Base-by-base conservation (phyloP, 345 rosid species). In the Turnera subulata region DNA sequence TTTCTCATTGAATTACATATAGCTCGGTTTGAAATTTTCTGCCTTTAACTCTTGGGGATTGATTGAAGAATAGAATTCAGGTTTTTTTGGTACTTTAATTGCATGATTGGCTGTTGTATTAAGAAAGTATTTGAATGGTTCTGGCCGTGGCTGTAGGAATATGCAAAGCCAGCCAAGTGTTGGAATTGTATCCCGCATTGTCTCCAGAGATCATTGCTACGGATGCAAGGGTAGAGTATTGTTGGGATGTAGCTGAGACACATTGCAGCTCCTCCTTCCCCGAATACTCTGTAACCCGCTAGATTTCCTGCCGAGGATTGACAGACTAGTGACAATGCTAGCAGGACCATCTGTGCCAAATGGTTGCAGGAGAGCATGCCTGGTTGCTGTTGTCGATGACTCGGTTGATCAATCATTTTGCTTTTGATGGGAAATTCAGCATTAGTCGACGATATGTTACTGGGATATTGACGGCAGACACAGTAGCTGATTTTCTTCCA, bases 161-260 rank as follows among this genome's bases (percentile, higher is more conserved):
- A 70, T 83, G 96, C 77, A 79, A 69, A 65, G 97, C 96, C 20
- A 89, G 95, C 76, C 96, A 89, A 67, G 62, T 83, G 64, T 90
- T 54, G 14, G 91, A 92, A 38, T 71, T 86, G 16, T 89, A 79
- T 57, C 77, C 95, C 0, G 67, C 80, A 13, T 58, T 86, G 61
- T 82, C 94, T 58, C 96, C 91, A 5, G 86, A 85, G 58, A 80
- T 93, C 39, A 76, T 86, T 69, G 96, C 89, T 26, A 77, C 97
- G 61, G 99, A 93, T 79, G 99, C 97, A 23, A 80, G 97, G 62
- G 46, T 85, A 50, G 96, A 87, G 73, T 96, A 93, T 65, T 83
- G 89, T 40, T 93, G 99, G 96, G 96, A 93, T 77, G 95, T 93
- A 58, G 96, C 91, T 5, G 99, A 93, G 83, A 93, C 96, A 66